Evolutionary conservation across 371 early-diverging fungal species (phyloP), one percentile per base, ranked within the genome.

Genomic region (Mortierella sp.): DNA sequence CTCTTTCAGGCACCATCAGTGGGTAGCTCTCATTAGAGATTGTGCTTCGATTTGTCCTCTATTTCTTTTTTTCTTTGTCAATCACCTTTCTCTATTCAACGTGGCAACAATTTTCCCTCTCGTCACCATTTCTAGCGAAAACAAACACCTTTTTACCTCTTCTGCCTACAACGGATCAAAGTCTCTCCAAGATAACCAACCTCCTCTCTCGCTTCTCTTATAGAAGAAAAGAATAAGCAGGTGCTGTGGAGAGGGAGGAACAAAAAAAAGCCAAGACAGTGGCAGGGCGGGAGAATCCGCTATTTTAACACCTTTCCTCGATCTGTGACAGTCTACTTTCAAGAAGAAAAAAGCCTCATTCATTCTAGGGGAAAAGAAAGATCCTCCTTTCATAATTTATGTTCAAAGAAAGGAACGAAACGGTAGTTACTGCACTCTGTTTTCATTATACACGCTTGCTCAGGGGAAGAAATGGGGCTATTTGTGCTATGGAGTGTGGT

Each of bases 341-440:
- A 48, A 48, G 14, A 61, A 34, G 34, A 61, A 61, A 61, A 61
- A 61, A 31, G 61, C 61, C 61, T 61, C 61, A 61, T 19, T 61
- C 19, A 61, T 61, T 31, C 61, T 61, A 34, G 61, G 34, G 61
- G 34, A 61, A 61, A 61, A 61, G 61, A 61, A 61, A 57, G 31
- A 61, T 61, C 61, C 61, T 61, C 61, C 34, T 31, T 31, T 19
- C 31, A 28, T 28, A 8, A 21, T 54, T 54, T 54, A 5, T 54
- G 8, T 21, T 24, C 34, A 16, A 16, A 5, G 34, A 16, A 16
- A 19, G 34, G 61, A 31, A 2, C 2, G n/a, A 6, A 61, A 2
- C 61, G 8, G 61, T 19, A 34, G 61, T 21, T 31, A 10, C 31
- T 59, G 59, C 31, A 61, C 19, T 5, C 34, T 34, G 19, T 34